These are phyloP conservation scores for Yamadazyma blattariae DNA, from an alignment of 1,139 yeast genomes.

Conservation along the genomic window DNA sequence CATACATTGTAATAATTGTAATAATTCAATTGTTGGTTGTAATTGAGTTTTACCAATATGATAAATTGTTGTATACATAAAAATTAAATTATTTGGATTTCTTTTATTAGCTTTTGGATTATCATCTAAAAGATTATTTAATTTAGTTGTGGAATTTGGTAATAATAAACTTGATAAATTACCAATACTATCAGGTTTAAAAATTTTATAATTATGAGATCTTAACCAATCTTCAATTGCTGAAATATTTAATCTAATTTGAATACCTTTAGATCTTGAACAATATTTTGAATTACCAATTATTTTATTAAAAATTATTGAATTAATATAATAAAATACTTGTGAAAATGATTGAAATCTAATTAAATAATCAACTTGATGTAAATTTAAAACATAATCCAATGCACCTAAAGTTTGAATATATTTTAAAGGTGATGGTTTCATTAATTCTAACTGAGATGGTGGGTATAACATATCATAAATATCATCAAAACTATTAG, in stretches of 20 bases:
- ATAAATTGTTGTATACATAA: constrained; percentile 56
- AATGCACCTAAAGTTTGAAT: constrained; percentile 88
- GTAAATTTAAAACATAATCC: constrained; percentile 78
- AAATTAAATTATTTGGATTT: constrained; percentile 35
- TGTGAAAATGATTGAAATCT: constrained; percentile 76
- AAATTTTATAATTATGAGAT: constrained; percentile 64
- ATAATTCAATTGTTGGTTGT: constrained; percentile 70
- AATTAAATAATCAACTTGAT: constrained; percentile 72
- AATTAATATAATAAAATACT: constrained; percentile 75
- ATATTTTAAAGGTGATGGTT: constrained; percentile 84
- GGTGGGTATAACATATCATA: constrained; percentile 73
- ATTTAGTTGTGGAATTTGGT: constrained; percentile 11
- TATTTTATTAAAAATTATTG: constrained; percentile 70
- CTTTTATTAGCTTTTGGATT: constrained; percentile 13
- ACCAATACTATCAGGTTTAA: constrained; percentile 38
- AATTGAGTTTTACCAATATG: constrained; percentile 64
- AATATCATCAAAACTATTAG: constrained; percentile 62
- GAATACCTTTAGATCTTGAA: constrained; percentile 83
- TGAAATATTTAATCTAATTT: constrained; percentile 80
- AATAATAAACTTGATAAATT: constrained; percentile 21
- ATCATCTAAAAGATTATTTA: constrained; percentile 25
- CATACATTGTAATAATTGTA: constrained; percentile 90
- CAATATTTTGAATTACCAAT: constrained; percentile 64
- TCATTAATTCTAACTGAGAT: constrained; percentile 54
- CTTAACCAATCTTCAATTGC: constrained; percentile 92